Evolutionary conservation across 257 asterid species (phyloP), one percentile per base, ranked within the genome.

Genomic region (Forsythia suspensa): DNA sequence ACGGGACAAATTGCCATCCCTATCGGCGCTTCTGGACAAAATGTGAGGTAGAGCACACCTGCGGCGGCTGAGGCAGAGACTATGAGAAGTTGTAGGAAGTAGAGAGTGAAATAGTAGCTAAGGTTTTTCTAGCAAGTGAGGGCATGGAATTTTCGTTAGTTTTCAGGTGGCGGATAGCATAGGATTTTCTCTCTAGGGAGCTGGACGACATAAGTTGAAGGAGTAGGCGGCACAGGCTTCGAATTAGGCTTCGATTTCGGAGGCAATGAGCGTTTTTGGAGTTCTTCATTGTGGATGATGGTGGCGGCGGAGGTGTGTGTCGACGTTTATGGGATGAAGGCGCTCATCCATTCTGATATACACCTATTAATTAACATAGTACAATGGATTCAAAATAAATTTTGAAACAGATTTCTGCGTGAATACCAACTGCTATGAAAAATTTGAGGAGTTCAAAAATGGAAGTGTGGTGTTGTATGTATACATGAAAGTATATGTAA

Each of bases 11-110:
- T 24, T 24, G 24, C 24, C 24, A 24, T 24, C 24, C 24, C 24
- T 24, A 24, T 24, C 24, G 97, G 98, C 1, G 97, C 65, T 80
- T 85, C 87, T 75, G 96, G 96, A 0, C 93, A 82, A 90, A 88
- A 86, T 15, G 88, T 90, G 74, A 90, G 92, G 90, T 86, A 93
- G 55, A 95, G 81, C 6, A 86, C 91, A 34, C 91, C 97, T 82
- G 92, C 96, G 57, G 99, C 71, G 39, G 88, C 38, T 15, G 90
- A 92, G 52, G 87, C 85, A 73, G 89, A 86, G 51, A 88, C 6
- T 24, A 87, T 34, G 74, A 93, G 84, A 65, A 89, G 42, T 1
- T 88, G 40, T 5, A 93, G 82, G 5, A 93, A 34, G 68, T 84
- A 84, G 42, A 91, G 59, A 2, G 89, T 77, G 81, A 40, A 85